Conservation (phyloP, 441 rosid species). For the Arabidopsis lyrata region DNA sequence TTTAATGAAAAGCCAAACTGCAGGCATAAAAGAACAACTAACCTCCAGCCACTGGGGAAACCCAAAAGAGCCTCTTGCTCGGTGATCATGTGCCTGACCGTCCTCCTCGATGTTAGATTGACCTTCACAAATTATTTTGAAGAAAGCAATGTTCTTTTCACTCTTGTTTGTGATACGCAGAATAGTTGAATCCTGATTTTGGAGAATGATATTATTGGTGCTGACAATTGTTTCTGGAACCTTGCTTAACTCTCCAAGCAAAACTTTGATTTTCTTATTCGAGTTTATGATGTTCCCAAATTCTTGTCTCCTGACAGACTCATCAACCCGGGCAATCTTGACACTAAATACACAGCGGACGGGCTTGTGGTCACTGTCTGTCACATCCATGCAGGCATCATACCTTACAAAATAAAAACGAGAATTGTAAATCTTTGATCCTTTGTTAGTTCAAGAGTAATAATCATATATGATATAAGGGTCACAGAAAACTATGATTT, state of each 20-base stretch:
- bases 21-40: constrained; percentile 32
- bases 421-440: neutral
- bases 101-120: constrained; percentile 56
- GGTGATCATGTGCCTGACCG: constrained; percentile 55
- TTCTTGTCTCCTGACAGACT: constrained; percentile 73
- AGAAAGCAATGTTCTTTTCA: constrained; percentile 53
- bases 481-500: constrained; percentile 21
- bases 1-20: neutral
- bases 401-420: constrained; percentile 53
- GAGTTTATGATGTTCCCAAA: constrained; percentile 61
- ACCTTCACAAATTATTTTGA: constrained; percentile 64
- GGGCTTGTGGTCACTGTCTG: constrained; percentile 86
- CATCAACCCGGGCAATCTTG: constrained; percentile 62
- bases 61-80: constrained; percentile 63
- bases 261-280: constrained; percentile 56
- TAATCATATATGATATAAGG: neutral
- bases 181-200: constrained; percentile 59
- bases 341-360: constrained; percentile 65
- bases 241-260: constrained; percentile 53
- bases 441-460: neutral
- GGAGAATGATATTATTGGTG: constrained; percentile 64
- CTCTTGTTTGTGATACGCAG: constrained; percentile 68
- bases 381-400: constrained; percentile 80
- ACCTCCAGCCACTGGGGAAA: constrained; percentile 81
- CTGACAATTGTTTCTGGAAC: constrained; percentile 73